Evolutionary conservation across 768 basidiomycete genomes (phyloP).

Genomic region (Boletus tomentosulus): DNA sequence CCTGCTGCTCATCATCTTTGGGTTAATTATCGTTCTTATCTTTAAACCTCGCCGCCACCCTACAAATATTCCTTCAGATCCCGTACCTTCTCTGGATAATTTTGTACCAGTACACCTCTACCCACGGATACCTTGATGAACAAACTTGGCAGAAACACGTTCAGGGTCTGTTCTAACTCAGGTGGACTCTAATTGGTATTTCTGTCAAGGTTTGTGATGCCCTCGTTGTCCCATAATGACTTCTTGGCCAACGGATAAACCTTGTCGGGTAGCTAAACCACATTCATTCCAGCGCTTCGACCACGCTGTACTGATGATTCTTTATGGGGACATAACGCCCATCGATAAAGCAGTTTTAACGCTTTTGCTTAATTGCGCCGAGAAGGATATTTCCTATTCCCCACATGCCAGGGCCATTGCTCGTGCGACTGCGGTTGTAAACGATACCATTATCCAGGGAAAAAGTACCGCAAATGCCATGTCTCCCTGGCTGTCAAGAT

Average conservation of each 20-base stretch:
- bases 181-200: constrained; percentile 1
- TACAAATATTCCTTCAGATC: constrained; percentile 25
- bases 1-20: constrained; percentile 84
- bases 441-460: constrained; percentile 1
- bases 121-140: constrained; percentile 30
- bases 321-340: constrained; percentile 3
- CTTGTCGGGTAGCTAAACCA: constrained; percentile 6
- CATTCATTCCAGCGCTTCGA: constrained; percentile 8
- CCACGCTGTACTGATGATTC: constrained; percentile 3
- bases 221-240: constrained; percentile 1
- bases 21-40: constrained; percentile 80
- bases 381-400: not conserved
- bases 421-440: not conserved
- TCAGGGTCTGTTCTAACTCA: constrained; percentile 5
- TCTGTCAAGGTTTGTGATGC: constrained; percentile 15
- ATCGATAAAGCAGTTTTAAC: constrained; percentile 19
- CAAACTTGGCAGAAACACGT: constrained; percentile 15
- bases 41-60: constrained; percentile 78
- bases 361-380: constrained; percentile 8
- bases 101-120: constrained; percentile 30
- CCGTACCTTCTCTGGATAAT: constrained; percentile 24
- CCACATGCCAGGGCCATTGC: not conserved
- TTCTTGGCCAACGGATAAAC: constrained; percentile 7
- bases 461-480: constrained; percentile 8
- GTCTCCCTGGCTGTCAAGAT: constrained; percentile 1